Conservation (phyloP, 257 asterid species). For the Voacanga thouarsii region DNA sequence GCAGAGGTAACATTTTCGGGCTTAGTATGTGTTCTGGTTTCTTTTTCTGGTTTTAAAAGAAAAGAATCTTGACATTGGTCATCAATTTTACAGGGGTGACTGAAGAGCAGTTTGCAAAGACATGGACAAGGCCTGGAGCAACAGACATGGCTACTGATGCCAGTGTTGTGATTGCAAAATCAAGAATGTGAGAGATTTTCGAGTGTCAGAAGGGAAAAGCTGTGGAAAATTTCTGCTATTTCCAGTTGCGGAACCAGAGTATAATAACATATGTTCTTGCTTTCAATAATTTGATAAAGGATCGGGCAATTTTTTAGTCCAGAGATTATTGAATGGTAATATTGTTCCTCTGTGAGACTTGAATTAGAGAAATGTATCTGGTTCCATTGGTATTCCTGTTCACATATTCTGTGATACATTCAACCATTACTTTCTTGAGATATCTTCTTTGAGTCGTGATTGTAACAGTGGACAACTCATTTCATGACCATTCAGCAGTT, state of each 20-base stretch:
- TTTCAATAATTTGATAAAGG: constrained; percentile 35
- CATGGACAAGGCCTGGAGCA: constrained; percentile 84
- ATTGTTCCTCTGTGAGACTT: constrained; percentile 2
- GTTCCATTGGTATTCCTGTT: neutral
- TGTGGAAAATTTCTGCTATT: constrained; percentile 17
- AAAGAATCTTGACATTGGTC: neutral
- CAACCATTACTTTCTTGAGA: neutral
- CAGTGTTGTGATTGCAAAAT: constrained; percentile 66
- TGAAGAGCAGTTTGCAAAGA: constrained; percentile 82
- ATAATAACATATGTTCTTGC: constrained; percentile 22
- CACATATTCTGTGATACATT: neutral
- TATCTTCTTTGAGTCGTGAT: neutral
- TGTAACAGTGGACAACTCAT: too few relatives aligned
- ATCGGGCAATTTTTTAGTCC: constrained; percentile 33
- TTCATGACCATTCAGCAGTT: too few relatives aligned
- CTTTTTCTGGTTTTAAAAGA: neutral
- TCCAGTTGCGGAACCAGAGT: constrained; percentile 15
- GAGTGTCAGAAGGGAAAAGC: constrained; percentile 20
- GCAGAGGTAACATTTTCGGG: constrained; percentile 50
- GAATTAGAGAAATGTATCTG: neutral
- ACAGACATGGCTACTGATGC: constrained; percentile 51
- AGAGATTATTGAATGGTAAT: constrained; percentile 10
- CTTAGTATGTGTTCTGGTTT: neutral
- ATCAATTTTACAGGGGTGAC: constrained; percentile 62
- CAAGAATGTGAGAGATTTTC: constrained; percentile 56